Conservation (phyloP, 129 eudicot genomes). For the Flaveria sonorensis region DNA sequence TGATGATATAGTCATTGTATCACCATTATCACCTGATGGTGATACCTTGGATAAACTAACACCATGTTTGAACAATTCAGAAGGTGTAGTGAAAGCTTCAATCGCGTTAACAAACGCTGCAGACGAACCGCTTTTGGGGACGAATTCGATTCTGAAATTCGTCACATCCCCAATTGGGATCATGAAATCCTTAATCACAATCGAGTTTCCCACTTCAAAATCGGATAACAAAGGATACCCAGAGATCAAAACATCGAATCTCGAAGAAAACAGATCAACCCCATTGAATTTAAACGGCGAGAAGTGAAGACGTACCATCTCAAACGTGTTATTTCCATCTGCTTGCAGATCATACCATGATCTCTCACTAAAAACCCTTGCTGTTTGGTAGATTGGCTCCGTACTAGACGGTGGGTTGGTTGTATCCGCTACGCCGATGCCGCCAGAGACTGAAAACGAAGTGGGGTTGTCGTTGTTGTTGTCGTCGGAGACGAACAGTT, state of each 20-base stretch:
- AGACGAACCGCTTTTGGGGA: slow-evolving; percentile 28
- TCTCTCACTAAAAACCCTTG: slow-evolving; percentile 41
- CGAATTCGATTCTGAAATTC: slow-evolving; percentile 34
- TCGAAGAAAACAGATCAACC: slow-evolving; percentile 25
- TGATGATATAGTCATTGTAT: not conserved
- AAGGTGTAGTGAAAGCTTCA: slow-evolving; percentile 52
- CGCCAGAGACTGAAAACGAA: slow-evolving; percentile 30
- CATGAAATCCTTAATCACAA: slow-evolving; percentile 44
- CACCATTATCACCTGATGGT: slow-evolving; percentile 3
- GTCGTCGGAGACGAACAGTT: slow-evolving; percentile 42
- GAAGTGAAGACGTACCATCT: slow-evolving; percentile 70
- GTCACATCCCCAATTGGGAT: slow-evolving; percentile 19
- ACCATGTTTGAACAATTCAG: slow-evolving; percentile 14
- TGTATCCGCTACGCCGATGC: not conserved
- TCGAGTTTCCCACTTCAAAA: slow-evolving; percentile 27
- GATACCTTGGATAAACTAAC: not conserved
- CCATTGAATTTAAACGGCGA: slow-evolving; percentile 37
- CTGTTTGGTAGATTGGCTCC: slow-evolving; percentile 51
- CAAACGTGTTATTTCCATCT: slow-evolving; percentile 41
- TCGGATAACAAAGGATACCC: slow-evolving; percentile 41
- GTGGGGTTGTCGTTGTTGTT: slow-evolving; percentile 10
- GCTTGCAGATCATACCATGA: slow-evolving; percentile 45
- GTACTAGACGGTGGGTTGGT: not conserved
- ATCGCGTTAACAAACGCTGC: slow-evolving; percentile 60
- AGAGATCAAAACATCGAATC: slow-evolving; percentile 45